These are phyloP conservation scores for Fusarium sp. DNA, from an alignment of 2,329 filamentous ascomycete genomes.

Conservation along the genomic window DNA sequence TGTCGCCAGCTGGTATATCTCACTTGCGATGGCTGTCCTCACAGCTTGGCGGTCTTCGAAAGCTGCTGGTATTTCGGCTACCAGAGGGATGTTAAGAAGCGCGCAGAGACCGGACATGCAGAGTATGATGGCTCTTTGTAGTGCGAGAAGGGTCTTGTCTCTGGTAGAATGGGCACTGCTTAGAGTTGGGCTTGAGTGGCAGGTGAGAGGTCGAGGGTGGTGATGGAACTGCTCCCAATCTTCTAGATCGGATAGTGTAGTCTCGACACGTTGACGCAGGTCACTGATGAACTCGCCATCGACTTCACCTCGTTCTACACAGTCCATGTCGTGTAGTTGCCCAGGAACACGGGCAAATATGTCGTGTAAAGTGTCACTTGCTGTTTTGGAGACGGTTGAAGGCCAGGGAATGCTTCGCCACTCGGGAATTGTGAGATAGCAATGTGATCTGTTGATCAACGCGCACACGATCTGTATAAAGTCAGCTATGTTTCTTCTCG, in stretches of 20 bases:
- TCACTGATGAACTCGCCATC: neutral
- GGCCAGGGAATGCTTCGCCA: conserved; percentile 10
- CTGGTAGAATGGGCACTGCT: neutral
- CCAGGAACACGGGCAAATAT: conserved; percentile 22
- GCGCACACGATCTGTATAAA: conserved; percentile 1
- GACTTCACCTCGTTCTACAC: neutral
- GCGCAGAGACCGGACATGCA: conserved; percentile 16
- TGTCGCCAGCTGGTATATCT: conserved; percentile 18
- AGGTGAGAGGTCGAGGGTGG: neutral
- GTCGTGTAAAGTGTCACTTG: conserved; percentile 19
- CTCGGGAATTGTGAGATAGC: conserved; percentile 13
- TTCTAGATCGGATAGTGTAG: neutral
- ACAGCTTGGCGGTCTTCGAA: neutral
- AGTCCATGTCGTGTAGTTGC: conserved; percentile 7
- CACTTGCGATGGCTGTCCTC: conserved; percentile 3
- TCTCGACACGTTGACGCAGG: conserved; percentile 1
- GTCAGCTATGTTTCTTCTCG: neutral
- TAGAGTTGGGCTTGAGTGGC: neutral
- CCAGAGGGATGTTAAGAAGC: neutral
- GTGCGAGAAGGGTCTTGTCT: conserved; percentile 1
- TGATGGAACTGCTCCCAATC: conserved; percentile 14
- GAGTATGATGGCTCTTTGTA: conserved; percentile 14
- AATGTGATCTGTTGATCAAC: conserved; percentile 10
- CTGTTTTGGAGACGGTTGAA: neutral
- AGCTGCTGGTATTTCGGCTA: neutral